Evolutionary conservation across 2,329 filamentous ascomycete genomes (phyloP).

Genomic region (Diplodia seriata): DNA sequence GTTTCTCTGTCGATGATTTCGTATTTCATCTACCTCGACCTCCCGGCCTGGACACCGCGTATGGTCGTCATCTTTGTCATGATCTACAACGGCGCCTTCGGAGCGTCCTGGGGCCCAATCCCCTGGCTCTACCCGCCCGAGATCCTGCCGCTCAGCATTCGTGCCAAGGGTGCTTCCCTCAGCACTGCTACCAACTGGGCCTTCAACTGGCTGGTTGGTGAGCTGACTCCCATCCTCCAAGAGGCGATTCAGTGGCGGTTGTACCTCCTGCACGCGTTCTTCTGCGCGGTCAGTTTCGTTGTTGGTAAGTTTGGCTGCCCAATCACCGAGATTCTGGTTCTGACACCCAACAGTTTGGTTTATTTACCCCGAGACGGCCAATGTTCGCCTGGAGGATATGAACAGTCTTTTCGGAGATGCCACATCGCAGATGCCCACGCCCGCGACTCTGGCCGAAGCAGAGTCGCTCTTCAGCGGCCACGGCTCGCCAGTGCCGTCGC

Average conservation of each 20-base stretch:
- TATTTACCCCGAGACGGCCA: conserved; percentile 95
- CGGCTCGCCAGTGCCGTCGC: conserved; percentile 79
- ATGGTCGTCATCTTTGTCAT: conserved; percentile 95
- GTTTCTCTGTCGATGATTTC: conserved; percentile 87
- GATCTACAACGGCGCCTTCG: conserved; percentile 97
- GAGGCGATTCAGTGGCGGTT: conserved; percentile 91
- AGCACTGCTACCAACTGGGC: conserved; percentile 98
- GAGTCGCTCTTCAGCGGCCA: conserved; percentile 77
- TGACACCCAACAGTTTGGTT: conserved; percentile 77
- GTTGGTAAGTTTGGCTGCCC: conserved; percentile 73
- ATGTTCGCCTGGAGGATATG: conserved; percentile 96
- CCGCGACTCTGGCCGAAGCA: conserved; percentile 76
- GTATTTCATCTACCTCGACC: conserved; percentile 92
- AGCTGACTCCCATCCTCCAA: conserved; percentile 92
- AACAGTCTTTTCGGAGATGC: conserved; percentile 92
- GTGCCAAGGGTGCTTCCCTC: conserved; percentile 94
- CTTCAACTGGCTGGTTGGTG: conserved; percentile 96
- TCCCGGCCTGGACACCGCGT: conserved; percentile 72
- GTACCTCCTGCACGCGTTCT: conserved; percentile 95
- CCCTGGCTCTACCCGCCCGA: conserved; percentile 99
- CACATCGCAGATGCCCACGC: conserved; percentile 81
- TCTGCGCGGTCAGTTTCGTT: conserved; percentile 93
- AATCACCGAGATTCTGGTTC: conserved; percentile 13
- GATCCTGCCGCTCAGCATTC: conserved; percentile 94
- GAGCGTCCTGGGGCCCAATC: conserved; percentile 96